Evolutionary conservation across 768 basidiomycete genomes (phyloP), one percentile per base, ranked within the genome.

Genomic region (Mycena pura): DNA sequence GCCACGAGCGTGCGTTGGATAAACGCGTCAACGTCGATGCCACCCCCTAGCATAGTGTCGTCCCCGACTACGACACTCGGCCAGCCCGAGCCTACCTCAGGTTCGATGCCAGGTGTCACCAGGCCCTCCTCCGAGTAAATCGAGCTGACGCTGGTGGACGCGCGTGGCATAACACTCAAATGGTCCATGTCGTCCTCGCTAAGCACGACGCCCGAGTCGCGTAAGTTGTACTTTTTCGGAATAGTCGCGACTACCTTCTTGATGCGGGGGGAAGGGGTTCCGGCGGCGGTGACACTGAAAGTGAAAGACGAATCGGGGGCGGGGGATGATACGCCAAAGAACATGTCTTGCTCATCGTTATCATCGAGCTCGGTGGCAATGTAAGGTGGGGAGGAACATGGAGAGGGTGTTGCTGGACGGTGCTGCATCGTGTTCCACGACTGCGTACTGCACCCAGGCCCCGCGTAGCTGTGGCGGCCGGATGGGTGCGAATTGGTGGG

Each of bases 401-500:
- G 85, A 0, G 86, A 88, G 13, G 80, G 73, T 5, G 77, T 70
- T 2, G 71, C 58, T 11, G 74, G 66, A 55, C 78, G 68, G 54
- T 75, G 63, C 69, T 84, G 81, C 50, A 80, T 72, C 1, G 73
- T 74, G 59, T 73, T 79, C 81, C 82, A 82, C 56, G 71, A 53
- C 56, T 72, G 65, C 28, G 76, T 73, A 60, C 69, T 73, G 11
- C 64, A 62, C 6, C 75, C 77, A 14, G 80, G 73, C 6, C 87
- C 88, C 15, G 85, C 84, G 71, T 89, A 90, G 63, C 88, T 90
- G 64, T 91, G 89, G 57, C 89, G 82, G 65, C 83, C 85, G 70
- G 48, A 58, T 36, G 36, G 48, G 29, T 43, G 70, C 41, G 39
- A 66, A 59, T 32, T 62, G 72, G 59, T 6, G 70, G 70, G 21